Evolutionary conservation across 2,329 filamentous ascomycete species (phyloP), one percentile per base, ranked within the genome.

Genomic region (Diaporthe australafricana): DNA sequence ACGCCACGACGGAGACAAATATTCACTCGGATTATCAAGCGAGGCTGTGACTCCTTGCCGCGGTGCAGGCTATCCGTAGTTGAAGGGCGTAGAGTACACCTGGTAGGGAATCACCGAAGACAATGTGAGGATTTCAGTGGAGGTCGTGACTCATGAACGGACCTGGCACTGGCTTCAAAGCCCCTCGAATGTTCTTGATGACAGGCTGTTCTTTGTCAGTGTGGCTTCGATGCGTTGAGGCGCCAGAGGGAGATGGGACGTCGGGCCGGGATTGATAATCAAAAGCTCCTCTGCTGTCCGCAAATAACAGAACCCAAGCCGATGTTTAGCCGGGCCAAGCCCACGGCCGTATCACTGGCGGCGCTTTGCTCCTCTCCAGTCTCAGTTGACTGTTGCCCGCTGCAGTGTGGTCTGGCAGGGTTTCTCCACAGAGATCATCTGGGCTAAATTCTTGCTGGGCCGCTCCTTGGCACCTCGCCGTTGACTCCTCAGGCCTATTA

Each of bases 351-450:
- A 6, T 27, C 27, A 14, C 16, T 25, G 40, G 11, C 35, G 30
- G 16, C 12, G 20, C 5, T 1, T 11, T 63, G 42, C 17, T 40
- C 35, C 27, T 32, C n/a, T 17, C 17, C n/a, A 3, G 22, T 60
- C 2, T 11, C 25, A 32, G 57, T 47, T 22, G 57, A 63, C 40
- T 47, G 57, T 22, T 14, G 56, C 27, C 38, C 56, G 40, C 38
- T 16, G 22, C 38, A 25, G 55, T 35, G 20, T 22, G 16, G 2
- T 4, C 35, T 25, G 25, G 55, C 56, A 62, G 57, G 57, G 57
- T n/a, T 62, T 63, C 57, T 63, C 57, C 57, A 48, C 57, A 63
- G 25, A 32, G 57, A 63, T 63, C 27, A 27, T 42, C 42, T 48
- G 42, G 27, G 20, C n/a, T 17, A 35, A 9, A 22, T 3, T 22